Percentiles rank a stretch among this genome's conserved stretches.
phyloP scores from a whole-genome alignment of 441 rosid genomes.

The Croton laevigatus region DNA sequence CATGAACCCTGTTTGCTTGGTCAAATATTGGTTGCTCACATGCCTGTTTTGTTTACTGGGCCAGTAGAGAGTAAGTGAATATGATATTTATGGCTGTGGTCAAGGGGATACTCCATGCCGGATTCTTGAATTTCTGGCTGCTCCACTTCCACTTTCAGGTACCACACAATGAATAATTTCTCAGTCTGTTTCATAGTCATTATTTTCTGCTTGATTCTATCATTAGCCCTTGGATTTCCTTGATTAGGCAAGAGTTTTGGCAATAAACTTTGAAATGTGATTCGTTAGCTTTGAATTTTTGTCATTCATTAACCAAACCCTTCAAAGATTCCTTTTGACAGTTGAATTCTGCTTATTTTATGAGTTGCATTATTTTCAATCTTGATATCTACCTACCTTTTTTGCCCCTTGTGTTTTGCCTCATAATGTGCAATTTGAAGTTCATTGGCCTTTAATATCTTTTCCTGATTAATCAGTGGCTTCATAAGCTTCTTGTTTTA shows the following conservation, averaged over 20 bases:
- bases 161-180: slow-evolving; percentile 30
- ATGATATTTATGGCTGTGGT: slow-evolving; percentile 15
- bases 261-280: slow-evolving; percentile 34
- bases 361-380: slow-evolving; percentile 18
- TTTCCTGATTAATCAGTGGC: slow-evolving; percentile 24
- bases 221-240: slow-evolving; percentile 23
- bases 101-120: slow-evolving; percentile 18
- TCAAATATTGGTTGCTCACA: slow-evolving; percentile 34
- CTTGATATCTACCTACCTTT: slow-evolving; percentile 7
- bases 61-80: slow-evolving; percentile 17
- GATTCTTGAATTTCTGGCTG: slow-evolving; percentile 23
- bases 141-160: slow-evolving; percentile 37
- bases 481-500: slow-evolving; percentile 19
- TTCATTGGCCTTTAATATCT: slow-evolving; percentile 20
- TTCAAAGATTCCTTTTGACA: slow-evolving; percentile 8
- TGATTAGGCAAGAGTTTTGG: slow-evolving; percentile 21
- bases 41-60: slow-evolving; percentile 26
- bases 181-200: slow-evolving; percentile 8
- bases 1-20: slow-evolving; percentile 30
- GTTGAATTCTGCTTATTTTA: background rate
- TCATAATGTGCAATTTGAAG: slow-evolving; percentile 11
- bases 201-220: slow-evolving; percentile 21
- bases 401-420: background rate
- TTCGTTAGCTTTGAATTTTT: slow-evolving; percentile 15
- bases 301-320: background rate